Percentiles rank a stretch among this genome's conserved stretches.
These are phyloP conservation scores for Geoglossum glabrum DNA, from an alignment of 495 filamentous ascomycete species.

Conservation along the genomic window DNA sequence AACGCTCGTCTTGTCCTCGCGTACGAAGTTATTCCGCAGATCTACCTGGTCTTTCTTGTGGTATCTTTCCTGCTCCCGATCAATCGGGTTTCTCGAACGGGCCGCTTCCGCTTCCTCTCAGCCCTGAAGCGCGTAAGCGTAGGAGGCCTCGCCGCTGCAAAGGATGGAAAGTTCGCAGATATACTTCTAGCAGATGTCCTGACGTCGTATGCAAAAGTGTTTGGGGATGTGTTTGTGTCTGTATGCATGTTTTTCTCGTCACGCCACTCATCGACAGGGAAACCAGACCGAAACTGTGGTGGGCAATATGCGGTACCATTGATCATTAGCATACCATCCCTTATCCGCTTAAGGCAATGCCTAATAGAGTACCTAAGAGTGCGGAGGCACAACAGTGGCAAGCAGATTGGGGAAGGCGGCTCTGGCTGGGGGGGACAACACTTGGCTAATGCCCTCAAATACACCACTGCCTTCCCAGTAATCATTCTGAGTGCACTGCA, in stretches of 20 bases:
- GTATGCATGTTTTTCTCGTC: constrained; percentile 71
- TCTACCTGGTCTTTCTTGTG: constrained; percentile 50
- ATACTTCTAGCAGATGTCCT: constrained; percentile 86
- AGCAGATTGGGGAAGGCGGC: constrained; percentile 17
- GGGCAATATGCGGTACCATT: constrained; percentile 55
- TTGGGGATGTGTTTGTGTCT: constrained; percentile 74
- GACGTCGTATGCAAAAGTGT: constrained; percentile 80
- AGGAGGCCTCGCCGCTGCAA: constrained; percentile 58
- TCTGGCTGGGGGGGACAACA: constrained; percentile 62
- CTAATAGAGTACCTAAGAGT: constrained; percentile 71
- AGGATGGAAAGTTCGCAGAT: constrained; percentile 82
- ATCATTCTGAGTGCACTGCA: constrained; percentile 58
- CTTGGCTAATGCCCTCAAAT: constrained; percentile 82
- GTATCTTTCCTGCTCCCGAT: constrained; percentile 53
- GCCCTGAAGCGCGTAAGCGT: constrained; percentile 53
- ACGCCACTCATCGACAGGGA: constrained; percentile 49
- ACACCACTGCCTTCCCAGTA: constrained; percentile 78
- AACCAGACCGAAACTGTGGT: constrained; percentile 64
- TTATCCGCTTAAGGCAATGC: constrained; percentile 82
- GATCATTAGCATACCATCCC: constrained; percentile 57
- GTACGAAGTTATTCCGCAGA: constrained; percentile 66
- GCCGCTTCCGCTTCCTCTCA: constrained; percentile 53
- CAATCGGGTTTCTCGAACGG: constrained; percentile 44
- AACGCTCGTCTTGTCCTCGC: constrained; percentile 41
- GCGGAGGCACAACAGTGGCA: constrained; percentile 24